These are phyloP conservation scores for Malassezia vespertilionis DNA, from an alignment of 1,284 basidiomycete species.

Conservation along the genomic window DNA sequence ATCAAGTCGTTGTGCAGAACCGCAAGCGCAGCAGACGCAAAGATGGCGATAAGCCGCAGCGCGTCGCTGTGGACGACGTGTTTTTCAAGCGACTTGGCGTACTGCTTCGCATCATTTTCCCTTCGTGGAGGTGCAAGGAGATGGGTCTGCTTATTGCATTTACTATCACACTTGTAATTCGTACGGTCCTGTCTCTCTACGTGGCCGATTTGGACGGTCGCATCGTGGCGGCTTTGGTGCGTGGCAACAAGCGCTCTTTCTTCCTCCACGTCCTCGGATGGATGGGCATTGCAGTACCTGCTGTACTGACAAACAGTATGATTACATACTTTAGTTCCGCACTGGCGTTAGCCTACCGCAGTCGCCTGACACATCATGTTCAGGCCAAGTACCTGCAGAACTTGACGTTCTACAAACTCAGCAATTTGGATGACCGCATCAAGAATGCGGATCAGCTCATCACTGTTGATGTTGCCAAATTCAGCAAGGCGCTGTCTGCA, in stretches of 20 bases:
- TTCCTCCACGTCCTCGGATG: constrained; percentile 74
- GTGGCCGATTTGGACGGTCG: constrained; percentile 86
- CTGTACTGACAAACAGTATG: constrained; percentile 91
- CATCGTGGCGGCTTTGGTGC: constrained; percentile 84
- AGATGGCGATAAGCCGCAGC: constrained; percentile 24
- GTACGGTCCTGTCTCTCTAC: constrained; percentile 86
- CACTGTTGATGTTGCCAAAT: constrained; percentile 87
- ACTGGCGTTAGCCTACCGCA: constrained; percentile 80
- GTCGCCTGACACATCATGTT: constrained; percentile 70
- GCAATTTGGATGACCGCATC: constrained; percentile 67
- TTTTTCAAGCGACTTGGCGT: constrained; percentile 71
- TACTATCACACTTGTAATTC: constrained; percentile 70
- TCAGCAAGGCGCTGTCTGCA: constrained; percentile 78
- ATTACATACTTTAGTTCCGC: constrained; percentile 80
- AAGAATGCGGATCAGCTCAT: constrained; percentile 98
- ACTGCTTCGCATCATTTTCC: constrained; percentile 80
- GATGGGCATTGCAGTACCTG: constrained; percentile 72
- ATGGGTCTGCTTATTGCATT: constrained; percentile 75
- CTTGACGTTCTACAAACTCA: constrained; percentile 75
- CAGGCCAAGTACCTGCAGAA: constrained; percentile 75
- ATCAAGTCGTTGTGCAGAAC: constrained; percentile 11
- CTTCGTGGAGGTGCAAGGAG: constrained; percentile 71
- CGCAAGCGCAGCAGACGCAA: constrained; percentile 22
- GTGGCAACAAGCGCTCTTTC: constrained; percentile 69
- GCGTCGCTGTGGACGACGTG: constrained; percentile 66